Conservation (phyloP, 176 grass and related monocot genomes). For the Zea luxurians region DNA sequence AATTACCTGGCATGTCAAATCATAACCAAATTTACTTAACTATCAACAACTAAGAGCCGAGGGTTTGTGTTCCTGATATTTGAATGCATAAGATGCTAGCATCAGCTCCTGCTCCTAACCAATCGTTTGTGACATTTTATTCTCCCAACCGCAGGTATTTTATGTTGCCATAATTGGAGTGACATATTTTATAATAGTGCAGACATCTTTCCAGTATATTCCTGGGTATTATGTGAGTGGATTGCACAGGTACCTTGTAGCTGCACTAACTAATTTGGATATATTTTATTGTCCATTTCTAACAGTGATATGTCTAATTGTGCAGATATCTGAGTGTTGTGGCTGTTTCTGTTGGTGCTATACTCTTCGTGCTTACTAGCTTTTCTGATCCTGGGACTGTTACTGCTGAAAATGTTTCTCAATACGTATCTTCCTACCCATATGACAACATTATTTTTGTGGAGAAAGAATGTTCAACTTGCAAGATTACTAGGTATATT, state of each 20-base stretch:
- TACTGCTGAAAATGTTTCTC: constrained; percentile 77
- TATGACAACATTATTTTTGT: constrained; percentile 82
- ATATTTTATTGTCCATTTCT: constrained; percentile 28
- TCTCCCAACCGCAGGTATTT: constrained; percentile 61
- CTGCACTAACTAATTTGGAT: constrained; percentile 22
- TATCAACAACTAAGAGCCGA: not conserved
- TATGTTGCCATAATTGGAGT: constrained; percentile 84
- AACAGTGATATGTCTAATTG: constrained; percentile 18
- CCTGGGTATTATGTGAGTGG: constrained; percentile 95
- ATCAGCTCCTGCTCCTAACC: not conserved
- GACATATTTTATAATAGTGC: constrained; percentile 82
- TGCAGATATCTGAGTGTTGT: constrained; percentile 70
- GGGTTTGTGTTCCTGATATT: constrained; percentile 2
- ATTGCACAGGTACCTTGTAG: constrained; percentile 74
- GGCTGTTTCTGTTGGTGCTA: constrained; percentile 68
- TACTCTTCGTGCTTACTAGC: constrained; percentile 92
- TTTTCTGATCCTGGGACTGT: constrained; percentile 97
- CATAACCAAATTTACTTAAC: not conserved
- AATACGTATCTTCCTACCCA: constrained; percentile 84
- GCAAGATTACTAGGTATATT: constrained; percentile 81
- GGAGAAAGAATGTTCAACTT: constrained; percentile 94
- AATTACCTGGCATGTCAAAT: constrained; percentile 8
- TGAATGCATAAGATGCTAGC: constrained; percentile 8
- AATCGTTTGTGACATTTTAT: constrained; percentile 1
- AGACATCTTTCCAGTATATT: constrained; percentile 91